These are phyloP conservation scores for Puccinia polysora DNA, from an alignment of 1,284 basidiomycete genomes.

Conservation along the genomic window DNA sequence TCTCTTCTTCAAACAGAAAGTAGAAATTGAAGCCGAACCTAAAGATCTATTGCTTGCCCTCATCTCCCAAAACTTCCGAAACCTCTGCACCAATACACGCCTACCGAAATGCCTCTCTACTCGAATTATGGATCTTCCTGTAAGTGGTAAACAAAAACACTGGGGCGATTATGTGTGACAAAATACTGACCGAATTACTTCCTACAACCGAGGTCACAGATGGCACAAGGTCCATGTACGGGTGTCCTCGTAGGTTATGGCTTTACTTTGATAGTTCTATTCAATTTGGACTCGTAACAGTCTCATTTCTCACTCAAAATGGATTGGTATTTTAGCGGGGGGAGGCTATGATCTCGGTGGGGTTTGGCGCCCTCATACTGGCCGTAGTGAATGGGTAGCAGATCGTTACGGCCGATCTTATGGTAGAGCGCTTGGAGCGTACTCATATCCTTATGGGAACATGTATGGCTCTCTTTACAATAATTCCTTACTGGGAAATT, in stretches of 20 bases:
- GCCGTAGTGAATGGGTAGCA: slow-evolving; percentile 25
- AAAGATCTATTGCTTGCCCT: too few species aligned
- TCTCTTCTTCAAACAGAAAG: too few species aligned
- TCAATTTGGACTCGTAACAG: background rate
- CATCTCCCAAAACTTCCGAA: too few species aligned
- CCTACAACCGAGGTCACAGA: background rate
- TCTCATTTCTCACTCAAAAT: too few species aligned
- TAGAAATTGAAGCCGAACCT: too few species aligned
- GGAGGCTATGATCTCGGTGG: slow-evolving; percentile 40
- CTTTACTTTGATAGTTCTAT: background rate
- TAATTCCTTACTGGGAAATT: background rate
- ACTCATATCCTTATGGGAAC: slow-evolving; percentile 11
- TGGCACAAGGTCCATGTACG: slow-evolving; percentile 16
- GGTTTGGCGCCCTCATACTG: slow-evolving; percentile 35
- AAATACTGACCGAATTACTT: background rate
- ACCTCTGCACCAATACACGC: too few species aligned
- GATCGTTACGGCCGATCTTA: slow-evolving; percentile 12
- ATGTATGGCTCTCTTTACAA: slow-evolving; percentile 2
- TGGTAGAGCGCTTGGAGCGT: background rate
- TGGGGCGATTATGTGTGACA: background rate
- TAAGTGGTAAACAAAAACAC: background rate
- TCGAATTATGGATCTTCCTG: slow-evolving; percentile 8
- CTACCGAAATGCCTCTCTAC: slow-evolving; percentile 11
- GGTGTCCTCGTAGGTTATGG: background rate
- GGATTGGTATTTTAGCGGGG: slow-evolving; percentile 11